phyloP scores from a whole-genome alignment of 177 flowering plant genomes.

The Vitis hybrid region DNA sequence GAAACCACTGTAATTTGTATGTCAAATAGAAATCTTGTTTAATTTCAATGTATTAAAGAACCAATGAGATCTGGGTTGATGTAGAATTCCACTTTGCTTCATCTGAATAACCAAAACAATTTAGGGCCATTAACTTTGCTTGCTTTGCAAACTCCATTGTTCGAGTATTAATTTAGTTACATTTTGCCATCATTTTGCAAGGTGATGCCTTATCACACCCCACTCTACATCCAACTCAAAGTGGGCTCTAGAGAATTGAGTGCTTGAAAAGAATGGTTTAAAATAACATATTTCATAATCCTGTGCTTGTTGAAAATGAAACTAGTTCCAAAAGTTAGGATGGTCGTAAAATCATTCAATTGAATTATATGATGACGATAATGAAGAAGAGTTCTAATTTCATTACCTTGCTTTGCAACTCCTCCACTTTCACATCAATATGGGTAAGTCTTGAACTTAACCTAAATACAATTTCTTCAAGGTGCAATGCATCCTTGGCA shows the following conservation, averaged over 20 bases:
- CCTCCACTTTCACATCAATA: constrained; percentile 75
- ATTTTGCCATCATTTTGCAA: constrained; percentile 29
- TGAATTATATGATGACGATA: background rate
- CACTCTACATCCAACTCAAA: constrained; percentile 64
- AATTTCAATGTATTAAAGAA: no score
- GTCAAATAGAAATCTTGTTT: no score
- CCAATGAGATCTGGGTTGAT: no score
- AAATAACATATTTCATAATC: constrained; percentile 89
- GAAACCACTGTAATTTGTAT: no score
- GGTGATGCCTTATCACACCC: constrained; percentile 62
- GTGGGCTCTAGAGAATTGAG: constrained; percentile 59
- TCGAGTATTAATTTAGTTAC: no score
- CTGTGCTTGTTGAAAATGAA: constrained; percentile 57
- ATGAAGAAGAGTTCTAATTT: no score
- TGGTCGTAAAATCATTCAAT: no score
- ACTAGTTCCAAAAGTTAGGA: background rate
- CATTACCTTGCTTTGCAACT: constrained; percentile 72
- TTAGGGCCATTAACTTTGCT: no score
- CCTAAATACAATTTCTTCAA: constrained; percentile 79
- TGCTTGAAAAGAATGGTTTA: constrained; percentile 70
- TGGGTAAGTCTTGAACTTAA: constrained; percentile 45
- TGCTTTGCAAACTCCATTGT: no score
- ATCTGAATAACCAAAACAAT: no score
- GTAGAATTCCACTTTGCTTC: no score
- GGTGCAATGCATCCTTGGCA: constrained; percentile 75